phyloP scores from a whole-genome alignment of 2,329 filamentous ascomycete species.

The Incumbomyces lentus region DNA sequence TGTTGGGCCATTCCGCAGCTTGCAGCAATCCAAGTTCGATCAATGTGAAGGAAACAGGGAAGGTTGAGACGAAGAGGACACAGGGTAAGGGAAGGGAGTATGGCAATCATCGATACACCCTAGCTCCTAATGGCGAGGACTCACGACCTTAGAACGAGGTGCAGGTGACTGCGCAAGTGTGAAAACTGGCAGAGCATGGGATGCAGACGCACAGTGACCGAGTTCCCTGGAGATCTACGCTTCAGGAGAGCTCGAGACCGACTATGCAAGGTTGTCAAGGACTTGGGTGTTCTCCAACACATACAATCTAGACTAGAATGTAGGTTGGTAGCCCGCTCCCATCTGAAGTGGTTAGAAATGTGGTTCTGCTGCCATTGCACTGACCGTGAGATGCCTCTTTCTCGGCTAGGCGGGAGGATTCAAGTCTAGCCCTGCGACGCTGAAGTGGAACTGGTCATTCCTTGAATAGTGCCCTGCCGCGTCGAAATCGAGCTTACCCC shows the following conservation, averaged over 20 bases:
- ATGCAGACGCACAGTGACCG: too few relatives aligned
- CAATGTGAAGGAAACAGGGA: slow-evolving; percentile 1
- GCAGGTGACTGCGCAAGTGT: slow-evolving; percentile 3
- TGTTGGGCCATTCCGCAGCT: neutral
- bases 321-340: neutral
- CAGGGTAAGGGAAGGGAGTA: neutral
- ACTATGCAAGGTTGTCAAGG: neutral
- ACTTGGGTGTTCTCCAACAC: neutral
- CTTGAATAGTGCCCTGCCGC: slow-evolving; percentile 77
- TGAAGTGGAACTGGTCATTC: slow-evolving; percentile 53
- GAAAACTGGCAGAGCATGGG: neutral
- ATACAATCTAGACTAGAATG: slow-evolving; percentile 1
- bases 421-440: slow-evolving; percentile 50
- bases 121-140: neutral
- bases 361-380: neutral
- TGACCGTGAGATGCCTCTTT: neutral
- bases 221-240: too few relatives aligned
- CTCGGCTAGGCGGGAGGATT: slow-evolving; percentile 42
- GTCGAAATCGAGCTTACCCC: slow-evolving; percentile 73
- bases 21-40: neutral
- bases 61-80: neutral
- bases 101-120: neutral
- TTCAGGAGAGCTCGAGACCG: neutral
- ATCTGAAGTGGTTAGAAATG: neutral
- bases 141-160: neutral